phyloP scores from a whole-genome alignment of 176 grass and related monocot species.

The Zizania latifolia region DNA sequence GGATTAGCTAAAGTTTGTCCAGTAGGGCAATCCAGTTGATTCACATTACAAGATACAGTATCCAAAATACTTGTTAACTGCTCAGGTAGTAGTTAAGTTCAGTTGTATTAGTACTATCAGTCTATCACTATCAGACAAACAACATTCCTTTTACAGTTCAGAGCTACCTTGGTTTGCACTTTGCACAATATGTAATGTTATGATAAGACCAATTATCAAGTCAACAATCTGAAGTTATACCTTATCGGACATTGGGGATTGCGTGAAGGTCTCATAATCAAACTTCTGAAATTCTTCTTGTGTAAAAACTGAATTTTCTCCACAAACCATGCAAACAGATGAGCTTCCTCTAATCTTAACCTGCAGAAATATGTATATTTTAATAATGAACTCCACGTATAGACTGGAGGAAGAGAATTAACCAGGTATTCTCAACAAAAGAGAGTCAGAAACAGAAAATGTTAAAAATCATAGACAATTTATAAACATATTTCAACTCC shows the following conservation, averaged over 20 bases:
- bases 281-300: slow-evolving; percentile 62
- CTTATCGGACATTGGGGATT: slow-evolving; percentile 87
- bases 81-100: neutral
- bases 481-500: neutral
- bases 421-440: neutral
- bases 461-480: neutral
- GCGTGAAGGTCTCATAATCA: slow-evolving; percentile 85
- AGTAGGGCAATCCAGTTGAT: neutral
- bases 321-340: slow-evolving; percentile 52
- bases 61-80: neutral
- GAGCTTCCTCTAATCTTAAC: slow-evolving; percentile 86
- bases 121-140: neutral
- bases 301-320: slow-evolving; percentile 56
- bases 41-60: neutral
- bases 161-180: neutral
- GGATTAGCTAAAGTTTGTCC: neutral
- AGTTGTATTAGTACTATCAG: neutral
- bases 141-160: neutral
- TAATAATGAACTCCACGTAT: neutral
- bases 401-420: neutral
- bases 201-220: neutral
- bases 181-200: neutral
- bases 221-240: slow-evolving; percentile 22
- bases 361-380: slow-evolving; percentile 29
- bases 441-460: neutral